phyloP scores from a whole-genome alignment of 352 stramenopile genomes.

The Phytophthora sansomeana region DNA sequence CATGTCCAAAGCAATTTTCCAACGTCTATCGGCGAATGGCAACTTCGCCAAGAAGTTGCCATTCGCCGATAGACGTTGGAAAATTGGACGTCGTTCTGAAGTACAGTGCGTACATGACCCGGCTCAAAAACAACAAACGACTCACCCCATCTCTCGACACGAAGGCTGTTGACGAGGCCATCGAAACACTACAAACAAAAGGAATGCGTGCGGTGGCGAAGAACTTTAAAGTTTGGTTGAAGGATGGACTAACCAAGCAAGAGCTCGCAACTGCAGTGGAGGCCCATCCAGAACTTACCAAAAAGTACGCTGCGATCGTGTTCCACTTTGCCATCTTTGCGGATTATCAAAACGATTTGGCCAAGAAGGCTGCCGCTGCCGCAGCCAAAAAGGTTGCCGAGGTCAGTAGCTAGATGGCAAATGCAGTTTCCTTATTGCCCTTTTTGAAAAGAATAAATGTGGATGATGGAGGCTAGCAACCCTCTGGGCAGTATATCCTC shows the following conservation, averaged over 20 bases:
- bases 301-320: background rate
- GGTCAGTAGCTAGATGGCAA: too few species aligned
- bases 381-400: background rate
- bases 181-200: too few species aligned
- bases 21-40: background rate
- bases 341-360: background rate
- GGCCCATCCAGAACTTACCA: background rate
- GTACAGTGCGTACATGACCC: conserved; percentile 13
- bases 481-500: conserved; percentile 51
- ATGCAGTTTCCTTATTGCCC: too few species aligned
- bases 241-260: background rate
- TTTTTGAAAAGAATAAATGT: conserved; percentile 2
- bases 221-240: conserved; percentile 3
- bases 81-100: background rate
- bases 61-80: too few species aligned
- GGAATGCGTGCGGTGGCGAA: background rate
- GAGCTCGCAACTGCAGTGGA: background rate
- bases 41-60: conserved; percentile 13
- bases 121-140: background rate
- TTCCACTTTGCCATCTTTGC: background rate
- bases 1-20: background rate
- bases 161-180: conserved; percentile 9
- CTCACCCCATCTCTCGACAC: conserved; percentile 2
- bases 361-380: background rate
- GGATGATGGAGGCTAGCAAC: conserved; percentile 28